These are phyloP conservation scores for Rheum nobile DNA, from an alignment of 148 eudicot genomes.

Conservation along the genomic window DNA sequence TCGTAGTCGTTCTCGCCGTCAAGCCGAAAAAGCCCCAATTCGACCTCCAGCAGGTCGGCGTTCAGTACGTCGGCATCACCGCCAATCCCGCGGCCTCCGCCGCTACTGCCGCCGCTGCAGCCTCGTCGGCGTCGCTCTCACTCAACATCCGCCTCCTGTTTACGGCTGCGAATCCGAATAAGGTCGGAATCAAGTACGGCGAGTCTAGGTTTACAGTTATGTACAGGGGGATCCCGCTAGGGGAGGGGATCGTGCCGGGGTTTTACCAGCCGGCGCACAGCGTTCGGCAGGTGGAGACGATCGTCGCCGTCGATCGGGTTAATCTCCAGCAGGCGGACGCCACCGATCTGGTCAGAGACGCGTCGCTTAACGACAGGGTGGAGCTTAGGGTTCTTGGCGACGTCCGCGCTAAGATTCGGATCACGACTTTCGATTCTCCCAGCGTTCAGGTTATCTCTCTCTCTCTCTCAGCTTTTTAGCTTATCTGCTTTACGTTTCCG, in stretches of 20 bases:
- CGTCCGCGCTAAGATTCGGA: slow-evolving; percentile 80
- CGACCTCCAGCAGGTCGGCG: slow-evolving; percentile 75
- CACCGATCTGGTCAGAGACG: slow-evolving; percentile 56
- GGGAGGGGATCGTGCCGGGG: slow-evolving; percentile 57
- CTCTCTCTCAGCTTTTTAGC: not conserved
- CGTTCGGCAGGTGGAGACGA: slow-evolving; percentile 39
- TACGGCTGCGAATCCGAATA: slow-evolving; percentile 73
- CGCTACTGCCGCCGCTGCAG: slow-evolving; percentile 20
- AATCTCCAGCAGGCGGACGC: slow-evolving; percentile 72
- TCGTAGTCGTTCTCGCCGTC: slow-evolving; percentile 66
- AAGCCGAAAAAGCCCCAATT: slow-evolving; percentile 85
- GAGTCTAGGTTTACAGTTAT: slow-evolving; percentile 65
- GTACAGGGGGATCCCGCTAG: slow-evolving; percentile 80
- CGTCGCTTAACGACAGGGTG: slow-evolving; percentile 63
- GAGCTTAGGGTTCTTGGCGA: slow-evolving; percentile 79
- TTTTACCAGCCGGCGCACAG: slow-evolving; percentile 84
- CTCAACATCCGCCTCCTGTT: slow-evolving; percentile 46
- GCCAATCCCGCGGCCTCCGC: slow-evolving; percentile 16
- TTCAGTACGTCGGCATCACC: slow-evolving; percentile 60
- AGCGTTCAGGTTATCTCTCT: slow-evolving; percentile 42
- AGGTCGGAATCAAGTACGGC: slow-evolving; percentile 83
- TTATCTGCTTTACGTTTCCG: not conserved
- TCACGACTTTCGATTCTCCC: slow-evolving; percentile 70
- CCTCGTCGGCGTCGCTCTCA: slow-evolving; percentile 27
- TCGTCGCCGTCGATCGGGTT: slow-evolving; percentile 59